Evolutionary conservation across 2,329 filamentous ascomycete species (phyloP).

Genomic region (Fusarium coffeatum): DNA sequence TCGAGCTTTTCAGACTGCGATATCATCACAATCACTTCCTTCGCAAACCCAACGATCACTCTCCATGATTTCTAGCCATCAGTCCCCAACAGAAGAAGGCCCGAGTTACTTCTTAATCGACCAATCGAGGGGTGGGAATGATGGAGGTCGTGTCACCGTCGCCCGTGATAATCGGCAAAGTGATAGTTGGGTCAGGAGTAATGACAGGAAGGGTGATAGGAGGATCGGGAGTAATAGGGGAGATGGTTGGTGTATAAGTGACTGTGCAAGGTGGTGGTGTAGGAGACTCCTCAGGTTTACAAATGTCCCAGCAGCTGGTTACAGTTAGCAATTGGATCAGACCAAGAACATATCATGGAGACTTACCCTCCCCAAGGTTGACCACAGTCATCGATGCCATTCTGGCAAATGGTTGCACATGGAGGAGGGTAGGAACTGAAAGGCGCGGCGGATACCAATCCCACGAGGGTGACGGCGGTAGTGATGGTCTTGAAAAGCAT

Average conservation of each 20-base stretch:
- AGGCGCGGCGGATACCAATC: slow-evolving; percentile 21
- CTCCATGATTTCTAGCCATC: not conserved
- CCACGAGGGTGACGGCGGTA: slow-evolving; percentile 16
- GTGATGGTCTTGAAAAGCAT: slow-evolving; percentile 29
- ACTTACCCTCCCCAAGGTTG: slow-evolving; percentile 46
- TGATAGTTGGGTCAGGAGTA: slow-evolving; percentile 3
- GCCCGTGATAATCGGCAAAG: not conserved
- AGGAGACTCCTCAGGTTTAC: slow-evolving; percentile 41
- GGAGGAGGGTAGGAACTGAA: not conserved
- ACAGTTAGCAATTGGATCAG: not conserved
- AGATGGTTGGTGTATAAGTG: slow-evolving; percentile 31
- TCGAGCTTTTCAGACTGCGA: not conserved
- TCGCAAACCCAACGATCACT: not conserved
- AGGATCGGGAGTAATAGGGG: not conserved
- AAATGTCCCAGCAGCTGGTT: slow-evolving; percentile 49
- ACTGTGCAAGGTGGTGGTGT: slow-evolving; percentile 36
- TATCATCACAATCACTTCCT: not conserved
- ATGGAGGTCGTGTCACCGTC: not conserved
- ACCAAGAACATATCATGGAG: not conserved
- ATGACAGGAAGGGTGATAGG: not conserved
- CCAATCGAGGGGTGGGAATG: not conserved
- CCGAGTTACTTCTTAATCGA: not conserved
- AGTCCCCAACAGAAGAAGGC: not conserved
- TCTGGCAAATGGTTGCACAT: slow-evolving; percentile 44
- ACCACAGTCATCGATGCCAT: slow-evolving; percentile 47